Evolutionary conservation across 306 rosid genomes (phyloP), one percentile per base, ranked within the genome.

Genomic region (Elaeagnus macrophylla): DNA sequence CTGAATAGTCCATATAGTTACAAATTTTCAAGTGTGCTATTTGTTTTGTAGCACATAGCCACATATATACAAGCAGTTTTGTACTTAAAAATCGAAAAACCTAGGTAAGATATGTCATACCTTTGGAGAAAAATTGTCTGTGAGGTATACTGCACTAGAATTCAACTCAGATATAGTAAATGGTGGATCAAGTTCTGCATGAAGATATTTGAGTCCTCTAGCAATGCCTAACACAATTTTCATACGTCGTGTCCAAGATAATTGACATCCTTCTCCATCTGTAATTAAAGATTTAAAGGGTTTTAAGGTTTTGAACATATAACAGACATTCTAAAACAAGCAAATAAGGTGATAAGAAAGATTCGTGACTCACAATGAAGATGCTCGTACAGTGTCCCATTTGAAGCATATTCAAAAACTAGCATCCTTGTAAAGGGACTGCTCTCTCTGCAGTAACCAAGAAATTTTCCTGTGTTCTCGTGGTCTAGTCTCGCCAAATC

Each of bases 111-210:
- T 37, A 7, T 42, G 13, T 49, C 68, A 16, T 61, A 84, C 99
- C 99, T 83, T 84, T 17, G 99, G 99, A 48, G 84, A 80, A 72
- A 93, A 93, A 72, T 93, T 95, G 38, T 93, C 99, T 19, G 89
- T 88, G 46, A 93, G 99, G 76, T 93, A 93, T 38, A 93, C 85
- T 36, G 99, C 87, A 75, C 79, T 81, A 46, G 99, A 93, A 69
- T 79, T 93, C 57, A 93, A 72, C 83, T 84, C 95, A n/a, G 94
- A 93, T 71, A 93, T 84, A 54, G 96, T 82, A 75, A 91, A 80
- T 47, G 99, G 94, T 58, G 99, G 99, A 62, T 82, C 94, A 58
- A 82, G 67, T 79, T 93, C 94, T 18, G 88, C 60, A 70, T 93
- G 99, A 64, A 93, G 77, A 67, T 87, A 93, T 71, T 71, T 84